phyloP scores from a whole-genome alignment of 441 rosid species.

The Croton laevigatus region DNA sequence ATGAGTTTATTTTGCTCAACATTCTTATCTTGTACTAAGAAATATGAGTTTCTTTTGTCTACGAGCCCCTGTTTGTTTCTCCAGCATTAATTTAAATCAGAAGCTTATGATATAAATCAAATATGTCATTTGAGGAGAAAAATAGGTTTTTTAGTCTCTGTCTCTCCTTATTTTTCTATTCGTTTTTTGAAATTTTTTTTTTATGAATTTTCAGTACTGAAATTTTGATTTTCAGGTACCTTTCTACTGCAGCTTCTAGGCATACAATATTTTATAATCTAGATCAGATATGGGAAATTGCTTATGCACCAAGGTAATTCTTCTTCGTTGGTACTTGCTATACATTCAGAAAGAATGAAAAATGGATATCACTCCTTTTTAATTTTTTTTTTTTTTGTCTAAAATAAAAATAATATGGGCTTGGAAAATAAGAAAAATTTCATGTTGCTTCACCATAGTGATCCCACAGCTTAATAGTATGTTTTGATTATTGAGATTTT shows the following conservation, averaged over 20 bases:
- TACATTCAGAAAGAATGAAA: background rate
- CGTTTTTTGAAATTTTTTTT: background rate
- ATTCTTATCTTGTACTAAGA: background rate
- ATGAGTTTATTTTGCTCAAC: background rate
- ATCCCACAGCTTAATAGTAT: no score
- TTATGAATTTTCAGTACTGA: background rate
- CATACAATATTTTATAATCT: background rate
- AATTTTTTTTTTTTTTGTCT: no score
- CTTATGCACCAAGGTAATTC: conserved; percentile 20
- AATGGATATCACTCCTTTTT: background rate
- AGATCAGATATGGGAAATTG: conserved; percentile 21
- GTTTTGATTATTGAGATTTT: no score
- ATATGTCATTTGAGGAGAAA: background rate
- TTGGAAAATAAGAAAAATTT: background rate
- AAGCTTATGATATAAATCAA: background rate
- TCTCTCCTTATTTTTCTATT: background rate
- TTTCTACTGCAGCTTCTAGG: conserved; percentile 1
- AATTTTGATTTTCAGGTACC: conserved; percentile 4
- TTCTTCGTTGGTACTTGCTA: background rate
- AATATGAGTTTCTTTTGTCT: background rate
- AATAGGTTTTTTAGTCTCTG: background rate
- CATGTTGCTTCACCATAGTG: no score
- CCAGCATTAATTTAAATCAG: background rate
- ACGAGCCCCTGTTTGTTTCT: background rate
- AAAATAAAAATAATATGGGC: background rate